These are phyloP conservation scores for Talaromyces sp. DNA, from an alignment of 2,329 filamentous ascomycete genomes.

Conservation along the genomic window DNA sequence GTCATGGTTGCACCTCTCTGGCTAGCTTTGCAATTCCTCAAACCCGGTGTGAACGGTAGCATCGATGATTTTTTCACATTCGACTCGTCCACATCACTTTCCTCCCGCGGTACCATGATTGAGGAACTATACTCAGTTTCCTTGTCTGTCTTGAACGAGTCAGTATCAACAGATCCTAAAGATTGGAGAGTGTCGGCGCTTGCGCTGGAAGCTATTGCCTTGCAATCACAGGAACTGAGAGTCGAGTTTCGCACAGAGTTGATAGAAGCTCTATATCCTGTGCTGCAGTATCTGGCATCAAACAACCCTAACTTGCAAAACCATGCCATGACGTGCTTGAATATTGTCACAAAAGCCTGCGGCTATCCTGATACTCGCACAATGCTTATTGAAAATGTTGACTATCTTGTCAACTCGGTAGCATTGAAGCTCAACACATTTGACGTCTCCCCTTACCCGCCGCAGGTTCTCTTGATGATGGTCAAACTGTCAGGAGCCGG, in stretches of 20 bases:
- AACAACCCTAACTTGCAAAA: conserved; percentile 61
- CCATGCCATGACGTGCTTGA: conserved; percentile 78
- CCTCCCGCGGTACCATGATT: conserved; percentile 30
- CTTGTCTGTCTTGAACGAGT: conserved; percentile 35
- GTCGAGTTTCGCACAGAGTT: conserved; percentile 74
- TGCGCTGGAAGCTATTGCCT: conserved; percentile 72
- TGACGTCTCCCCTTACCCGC: conserved; percentile 84
- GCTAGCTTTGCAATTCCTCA: conserved; percentile 68
- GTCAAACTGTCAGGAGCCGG: conserved; percentile 75
- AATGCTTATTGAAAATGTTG: conserved; percentile 83
- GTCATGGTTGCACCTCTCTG: conserved; percentile 69
- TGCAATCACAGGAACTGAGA: conserved; percentile 64
- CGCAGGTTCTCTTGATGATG: conserved; percentile 92
- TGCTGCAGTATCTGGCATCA: conserved; percentile 83
- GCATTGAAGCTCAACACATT: conserved; percentile 85
- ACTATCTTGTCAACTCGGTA: conserved; percentile 94
- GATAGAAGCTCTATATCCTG: conserved; percentile 84
- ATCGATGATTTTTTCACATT: conserved; percentile 65
- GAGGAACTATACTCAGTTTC: conserved; percentile 42
- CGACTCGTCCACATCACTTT: conserved; percentile 23
- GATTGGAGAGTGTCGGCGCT: conserved; percentile 75
- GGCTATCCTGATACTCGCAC: conserved; percentile 69
- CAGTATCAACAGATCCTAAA: conserved; percentile 29
- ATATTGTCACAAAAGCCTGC: conserved; percentile 70
- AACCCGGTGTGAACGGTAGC: conserved; percentile 47